Base-by-base conservation (phyloP, 2,329 filamentous ascomycete species). In the Verticillium tricorpus region DNA sequence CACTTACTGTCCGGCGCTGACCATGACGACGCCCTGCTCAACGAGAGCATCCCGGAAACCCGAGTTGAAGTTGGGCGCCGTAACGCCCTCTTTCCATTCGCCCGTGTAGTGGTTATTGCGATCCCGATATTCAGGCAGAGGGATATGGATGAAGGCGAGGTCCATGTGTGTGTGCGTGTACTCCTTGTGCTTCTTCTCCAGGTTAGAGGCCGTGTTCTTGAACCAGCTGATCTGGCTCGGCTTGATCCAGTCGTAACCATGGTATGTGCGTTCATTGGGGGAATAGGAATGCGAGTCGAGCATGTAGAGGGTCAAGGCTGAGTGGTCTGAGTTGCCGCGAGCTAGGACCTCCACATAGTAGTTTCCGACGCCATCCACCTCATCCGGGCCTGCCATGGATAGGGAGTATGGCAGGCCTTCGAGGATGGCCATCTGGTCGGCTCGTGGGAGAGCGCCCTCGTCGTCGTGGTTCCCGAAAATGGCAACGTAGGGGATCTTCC, bases 401-500 rank as follows among this genome's bases (percentile, higher is more conserved):
- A 99, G 82, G 1, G 93, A 97, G 75, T 92, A 97, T 0, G 95
- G 95, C 0, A 99, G 82, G 1, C 88, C 87, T 73, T 97, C 88
- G 69, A 97, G 87, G 15, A 99, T 82, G 3, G 87, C 82, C 93
- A 99, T 98, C 70, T 95, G 89, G 2, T 86, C 85, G 5, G 84
- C 80, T 61, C 95, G 89, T 17, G 88, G 86, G 66, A 97, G 83
- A 56, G 91, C 87, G 37, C 89, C 89, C 79, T 98, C 94, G 70
- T 98, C 94, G 71, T 99, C 95, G 74, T 99, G 95, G 73, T 99
- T 99, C 61, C 95, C 95, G 71, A 98, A 97, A 63, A 99, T 98
- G 64, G 89, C 89, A 17, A 93, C 91, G 70, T 96, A 98, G 0
- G 95, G 95, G 40, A 98, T 92, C 69, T 92, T 92, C 73, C 91